Conservation (phyloP, 768 basidiomycete species). For the Xerocomellus amylosporus region DNA sequence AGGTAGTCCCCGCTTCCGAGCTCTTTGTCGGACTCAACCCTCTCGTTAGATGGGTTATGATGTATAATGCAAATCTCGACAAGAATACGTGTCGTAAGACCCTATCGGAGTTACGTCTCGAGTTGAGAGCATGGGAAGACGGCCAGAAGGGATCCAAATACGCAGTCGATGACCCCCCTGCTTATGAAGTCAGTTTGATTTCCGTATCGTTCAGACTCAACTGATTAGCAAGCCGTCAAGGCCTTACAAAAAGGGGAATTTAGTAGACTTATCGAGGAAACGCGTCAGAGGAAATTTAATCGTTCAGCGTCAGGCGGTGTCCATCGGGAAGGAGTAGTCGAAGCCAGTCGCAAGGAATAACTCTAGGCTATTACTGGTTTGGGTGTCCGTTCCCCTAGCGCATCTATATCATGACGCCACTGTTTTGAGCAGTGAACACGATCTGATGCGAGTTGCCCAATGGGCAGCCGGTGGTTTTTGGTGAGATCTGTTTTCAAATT, state of each 20-base stretch:
- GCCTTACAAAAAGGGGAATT: constrained; percentile 34
- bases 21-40: not conserved
- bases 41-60: constrained; percentile 57
- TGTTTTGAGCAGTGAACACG: not conserved
- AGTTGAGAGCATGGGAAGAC: constrained; percentile 60
- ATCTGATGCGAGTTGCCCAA: not conserved
- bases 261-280: constrained; percentile 33
- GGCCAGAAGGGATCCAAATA: constrained; percentile 36
- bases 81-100: constrained; percentile 47
- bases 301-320: not conserved
- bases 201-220: not conserved
- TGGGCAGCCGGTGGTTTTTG: not conserved
- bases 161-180: constrained; percentile 37
- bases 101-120: constrained; percentile 44
- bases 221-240: constrained; percentile 4
- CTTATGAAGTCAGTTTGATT: constrained; percentile 38
- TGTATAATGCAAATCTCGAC: constrained; percentile 72
- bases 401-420: not conserved
- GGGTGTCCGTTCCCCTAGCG: not conserved
- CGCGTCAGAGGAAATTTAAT: constrained; percentile 35
- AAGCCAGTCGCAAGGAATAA: constrained; percentile 38
- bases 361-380: constrained; percentile 1
- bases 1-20: constrained; percentile 37
- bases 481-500: constrained; percentile 6
- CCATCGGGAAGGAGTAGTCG: constrained; percentile 25